Evolutionary conservation across 257 asterid genomes (phyloP).

Genomic region (Catharanthus roseus): DNA sequence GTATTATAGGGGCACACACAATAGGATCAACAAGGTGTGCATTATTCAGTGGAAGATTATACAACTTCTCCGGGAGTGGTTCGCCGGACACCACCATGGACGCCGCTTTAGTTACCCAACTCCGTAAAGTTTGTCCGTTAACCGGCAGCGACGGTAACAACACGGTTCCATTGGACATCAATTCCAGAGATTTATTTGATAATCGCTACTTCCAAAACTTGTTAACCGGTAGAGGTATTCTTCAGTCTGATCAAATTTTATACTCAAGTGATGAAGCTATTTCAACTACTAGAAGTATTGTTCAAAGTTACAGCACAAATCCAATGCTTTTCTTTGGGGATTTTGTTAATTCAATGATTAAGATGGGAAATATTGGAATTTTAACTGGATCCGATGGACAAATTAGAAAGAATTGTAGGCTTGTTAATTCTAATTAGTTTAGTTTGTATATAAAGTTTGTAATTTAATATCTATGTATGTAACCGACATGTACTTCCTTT

Average conservation of each 20-base stretch:
- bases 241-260: conserved; percentile 61
- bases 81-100: conserved; percentile 64
- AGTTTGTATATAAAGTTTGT: no score
- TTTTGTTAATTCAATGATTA: conserved; percentile 59
- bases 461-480: no score
- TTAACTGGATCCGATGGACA: conserved; percentile 54
- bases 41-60: conserved; percentile 48
- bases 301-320: conserved; percentile 37
- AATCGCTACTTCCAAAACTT: conserved; percentile 62
- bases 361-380: conserved; percentile 61
- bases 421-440: conserved; percentile 21
- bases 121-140: conserved; percentile 56
- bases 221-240: conserved; percentile 51
- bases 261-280: conserved; percentile 40
- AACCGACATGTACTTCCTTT: no score
- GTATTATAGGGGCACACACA: conserved; percentile 60
- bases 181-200: conserved; percentile 60
- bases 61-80: conserved; percentile 64
- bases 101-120: conserved; percentile 30
- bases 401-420: conserved; percentile 65
- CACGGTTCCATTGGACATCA: conserved; percentile 55
- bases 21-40: conserved; percentile 60
- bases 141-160: conserved; percentile 48
- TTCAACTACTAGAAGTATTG: conserved; percentile 42
- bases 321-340: conserved; percentile 43